Evolutionary conservation across 768 basidiomycete species (phyloP).

Genomic region (Psilocybe cyanescens): DNA sequence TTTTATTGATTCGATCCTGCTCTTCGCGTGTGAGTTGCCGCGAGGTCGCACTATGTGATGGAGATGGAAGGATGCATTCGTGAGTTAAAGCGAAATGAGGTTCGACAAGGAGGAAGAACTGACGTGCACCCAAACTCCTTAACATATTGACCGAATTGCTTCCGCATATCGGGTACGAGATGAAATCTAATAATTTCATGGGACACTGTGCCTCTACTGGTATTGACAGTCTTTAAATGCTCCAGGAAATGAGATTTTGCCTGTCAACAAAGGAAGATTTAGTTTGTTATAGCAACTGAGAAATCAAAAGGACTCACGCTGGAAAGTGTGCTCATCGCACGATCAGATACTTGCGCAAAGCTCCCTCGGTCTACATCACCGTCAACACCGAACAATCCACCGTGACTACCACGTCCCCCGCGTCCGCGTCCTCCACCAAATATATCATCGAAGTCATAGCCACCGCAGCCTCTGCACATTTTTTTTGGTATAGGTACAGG

Average conservation of each 20-base stretch:
- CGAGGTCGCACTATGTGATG: constrained; percentile 21
- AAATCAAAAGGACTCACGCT: constrained; percentile 7
- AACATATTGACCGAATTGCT: constrained; percentile 29
- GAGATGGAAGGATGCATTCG: not conserved
- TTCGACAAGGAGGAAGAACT: constrained; percentile 8
- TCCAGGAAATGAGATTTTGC: constrained; percentile 25
- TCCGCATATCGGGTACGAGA: constrained; percentile 35
- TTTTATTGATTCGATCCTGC: constrained; percentile 33
- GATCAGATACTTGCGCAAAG: constrained; percentile 17
- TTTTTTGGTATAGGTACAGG: too few species aligned
- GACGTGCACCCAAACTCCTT: constrained; percentile 33
- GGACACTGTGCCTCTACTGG: constrained; percentile 24
- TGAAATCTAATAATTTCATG: constrained; percentile 33
- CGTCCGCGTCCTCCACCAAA: constrained; percentile 3
- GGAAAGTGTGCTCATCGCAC: constrained; percentile 12
- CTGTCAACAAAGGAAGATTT: constrained; percentile 12
- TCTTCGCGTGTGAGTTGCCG: constrained; percentile 30
- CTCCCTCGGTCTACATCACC: constrained; percentile 9
- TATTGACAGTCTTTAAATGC: constrained; percentile 29
- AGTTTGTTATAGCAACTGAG: not conserved
- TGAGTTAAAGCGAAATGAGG: not conserved
- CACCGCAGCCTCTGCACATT: not conserved
- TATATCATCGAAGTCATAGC: not conserved
- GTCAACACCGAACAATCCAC: constrained; percentile 6
- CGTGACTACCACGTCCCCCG: not conserved